Evolutionary conservation across 2,329 filamentous ascomycete genomes (phyloP), one percentile per base, ranked within the genome.

Genomic region (Intubia oerlemansii): DNA sequence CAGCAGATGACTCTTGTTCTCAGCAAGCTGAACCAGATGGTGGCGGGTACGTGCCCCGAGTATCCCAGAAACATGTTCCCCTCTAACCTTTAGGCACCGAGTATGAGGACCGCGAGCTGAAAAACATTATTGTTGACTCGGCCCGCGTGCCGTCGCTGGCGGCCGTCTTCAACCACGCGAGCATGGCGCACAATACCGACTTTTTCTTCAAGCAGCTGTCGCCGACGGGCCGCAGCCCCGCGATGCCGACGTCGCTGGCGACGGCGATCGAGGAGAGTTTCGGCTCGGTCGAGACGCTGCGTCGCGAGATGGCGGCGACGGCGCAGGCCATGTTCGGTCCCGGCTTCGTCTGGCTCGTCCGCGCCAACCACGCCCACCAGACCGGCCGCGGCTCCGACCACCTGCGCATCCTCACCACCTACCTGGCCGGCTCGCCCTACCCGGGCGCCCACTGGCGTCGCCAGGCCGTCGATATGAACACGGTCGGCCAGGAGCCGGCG

Each of bases 321-420:
- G 85, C 85, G 33, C 62, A 68, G 39, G 66, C 71, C 54, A 93
- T 95, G 82, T 95, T 98, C 56, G 88, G 85, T 31, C 84, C 85
- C 1, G 88, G 88, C 38, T 95, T 90, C 54, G 77, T 95, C 46
- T 98, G 88, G 88, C 72, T 98, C 36, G 78, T 93, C 44, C 67
- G 68, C 41, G 34, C 35, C 21, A 32, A 34, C 24, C 36, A 36
- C 22, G 29, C 38, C 21, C 27, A 36, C 20, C 27, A 34, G 31
- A 22, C 33, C n/a, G 35, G 32, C 32, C 33, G 34, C 29, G 34
- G 31, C 29, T 32, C 35, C 27, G 40, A 36, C 29, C 40, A 38
- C 30, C 61, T 59, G 54, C 69, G 72, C 43, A 65, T 98, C 44
- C 62, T 98, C 33, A 64, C 70, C 41, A 98, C 88, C 32, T 98